A percentile compares a stretch with the other conserved stretches of the same genome.
Conservation (phyloP, 75 land plant genomes). For the Pseudotsuga menziesii region DNA sequence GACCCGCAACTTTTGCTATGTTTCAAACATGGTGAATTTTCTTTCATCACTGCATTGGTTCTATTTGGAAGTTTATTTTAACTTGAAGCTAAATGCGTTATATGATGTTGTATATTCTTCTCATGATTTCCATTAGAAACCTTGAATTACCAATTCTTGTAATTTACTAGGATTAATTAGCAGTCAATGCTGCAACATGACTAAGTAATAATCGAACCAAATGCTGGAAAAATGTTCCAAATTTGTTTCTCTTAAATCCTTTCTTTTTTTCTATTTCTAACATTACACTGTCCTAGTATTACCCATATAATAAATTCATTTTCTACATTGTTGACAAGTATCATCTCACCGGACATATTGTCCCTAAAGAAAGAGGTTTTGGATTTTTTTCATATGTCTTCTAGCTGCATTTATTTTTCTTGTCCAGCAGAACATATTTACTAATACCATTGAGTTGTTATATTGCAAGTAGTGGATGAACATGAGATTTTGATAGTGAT, state of each 20-base stretch:
- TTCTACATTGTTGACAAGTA: conserved; percentile 86
- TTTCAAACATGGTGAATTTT: conserved; percentile 74
- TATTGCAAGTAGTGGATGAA: conserved; percentile 85
- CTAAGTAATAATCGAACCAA: too few species aligned
- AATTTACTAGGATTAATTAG: too few species aligned
- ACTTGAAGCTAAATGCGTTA: too few species aligned
- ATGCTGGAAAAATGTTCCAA: too few species aligned
- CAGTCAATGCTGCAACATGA: too few species aligned
- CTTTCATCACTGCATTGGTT: too few species aligned
- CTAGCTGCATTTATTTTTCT: neutral
- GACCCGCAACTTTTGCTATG: conserved; percentile 86
- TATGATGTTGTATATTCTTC: too few species aligned
- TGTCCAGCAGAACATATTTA: neutral
- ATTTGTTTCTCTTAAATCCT: too few species aligned
- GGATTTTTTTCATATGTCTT: neutral
- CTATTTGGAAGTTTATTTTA: too few species aligned
- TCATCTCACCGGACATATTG: conserved; percentile 90
- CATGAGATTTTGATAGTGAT: conserved; percentile 94
- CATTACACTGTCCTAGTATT: conserved; percentile 7
- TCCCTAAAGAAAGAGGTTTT: conserved; percentile 83
- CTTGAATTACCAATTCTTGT: too few species aligned
- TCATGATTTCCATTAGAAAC: too few species aligned
- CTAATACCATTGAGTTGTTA: neutral
- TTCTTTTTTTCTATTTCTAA: too few species aligned
- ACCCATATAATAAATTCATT: conserved; percentile 86